Percentiles rank a stretch among this genome's conserved stretches.
Evolutionary conservation across 768 basidiomycete genomes (phyloP).

Genomic region (Dictyophora rubrovolvata): DNA sequence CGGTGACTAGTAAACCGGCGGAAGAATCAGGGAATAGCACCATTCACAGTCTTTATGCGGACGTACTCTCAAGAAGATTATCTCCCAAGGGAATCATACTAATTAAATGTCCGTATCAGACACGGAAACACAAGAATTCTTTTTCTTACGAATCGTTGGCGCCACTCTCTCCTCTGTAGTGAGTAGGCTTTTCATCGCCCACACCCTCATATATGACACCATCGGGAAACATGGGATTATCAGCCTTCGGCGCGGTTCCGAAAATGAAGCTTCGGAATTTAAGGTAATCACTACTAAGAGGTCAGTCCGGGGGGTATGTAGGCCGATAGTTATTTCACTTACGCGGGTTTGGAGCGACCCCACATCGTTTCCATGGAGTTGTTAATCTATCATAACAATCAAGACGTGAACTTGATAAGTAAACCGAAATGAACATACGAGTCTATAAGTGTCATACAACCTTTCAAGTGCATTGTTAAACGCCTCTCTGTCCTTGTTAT

Average conservation of each 20-base stretch:
- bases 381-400: conserved; percentile 9
- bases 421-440: not conserved
- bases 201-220: conserved; percentile 26
- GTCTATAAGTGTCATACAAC: conserved; percentile 12
- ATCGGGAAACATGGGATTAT: conserved; percentile 23
- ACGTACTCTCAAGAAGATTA: conserved; percentile 22
- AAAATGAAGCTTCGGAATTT: conserved; percentile 27
- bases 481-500: conserved; percentile 13
- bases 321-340: not conserved
- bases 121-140: not conserved
- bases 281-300: conserved; percentile 17
- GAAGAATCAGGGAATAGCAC: too few species aligned
- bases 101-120: not conserved
- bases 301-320: too few species aligned
- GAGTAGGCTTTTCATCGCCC: conserved; percentile 20
- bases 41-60: not conserved
- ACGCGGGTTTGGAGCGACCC: conserved; percentile 19
- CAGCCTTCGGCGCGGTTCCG: conserved; percentile 18
- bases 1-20: not conserved
- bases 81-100: conserved; percentile 24
- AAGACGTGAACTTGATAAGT: not conserved
- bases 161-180: conserved; percentile 24
- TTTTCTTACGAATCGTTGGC: conserved; percentile 17
- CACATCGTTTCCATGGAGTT: conserved; percentile 21
- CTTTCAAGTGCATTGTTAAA: conserved; percentile 18